Evolutionary conservation across 2,329 filamentous ascomycete genomes (phyloP), one percentile per base, ranked within the genome.

Genomic region (Paracoccidioides brasiliensis): DNA sequence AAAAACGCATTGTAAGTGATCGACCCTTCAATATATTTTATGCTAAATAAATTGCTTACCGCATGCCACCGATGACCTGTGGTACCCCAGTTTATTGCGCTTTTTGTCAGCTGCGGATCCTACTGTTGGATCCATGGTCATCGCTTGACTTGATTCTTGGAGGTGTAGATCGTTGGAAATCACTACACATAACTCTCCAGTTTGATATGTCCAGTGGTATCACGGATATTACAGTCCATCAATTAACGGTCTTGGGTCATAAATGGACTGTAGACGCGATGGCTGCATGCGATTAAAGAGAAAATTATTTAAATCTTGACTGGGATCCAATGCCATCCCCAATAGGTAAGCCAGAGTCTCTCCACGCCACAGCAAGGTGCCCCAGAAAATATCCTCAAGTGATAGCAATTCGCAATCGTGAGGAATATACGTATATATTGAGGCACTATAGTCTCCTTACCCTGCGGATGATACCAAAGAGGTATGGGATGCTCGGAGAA

Each of bases 71-170:
- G 90, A 94, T 40, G 90, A 95, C 66, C 91, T 83, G 74, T 96
- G 91, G 69, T 97, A 97, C 42, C 91, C 91, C 58, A 97, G 78
- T 72, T 95, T 96, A 71, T 95, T 96, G 67, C 90, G 83, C 67
- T 83, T 81, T 68, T 86, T 86, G 63, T 86, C 81, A 40, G 80
- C 77, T 53, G 61, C 55, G 46, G 66, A 66, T 48, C 64, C 62
- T 53, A 59, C 62, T 5, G 50, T 15, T 12, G 50, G 55, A 51
- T 73, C 70, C 70, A 72, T 71, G 58, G 61, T 61, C 58, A 66
- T 60, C 59, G 59, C 61, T 59, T 68, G 65, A 55, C 64, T 63
- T 60, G 53, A 60, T 67, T 58, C 64, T 63, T 62, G 64, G 65
- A 58, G 65, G 62, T 63, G 63, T 60, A 63, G 67, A 67, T 57